Conservation (phyloP, 371 early-diverging fungal genomes). For the Smittium culicis region DNA sequence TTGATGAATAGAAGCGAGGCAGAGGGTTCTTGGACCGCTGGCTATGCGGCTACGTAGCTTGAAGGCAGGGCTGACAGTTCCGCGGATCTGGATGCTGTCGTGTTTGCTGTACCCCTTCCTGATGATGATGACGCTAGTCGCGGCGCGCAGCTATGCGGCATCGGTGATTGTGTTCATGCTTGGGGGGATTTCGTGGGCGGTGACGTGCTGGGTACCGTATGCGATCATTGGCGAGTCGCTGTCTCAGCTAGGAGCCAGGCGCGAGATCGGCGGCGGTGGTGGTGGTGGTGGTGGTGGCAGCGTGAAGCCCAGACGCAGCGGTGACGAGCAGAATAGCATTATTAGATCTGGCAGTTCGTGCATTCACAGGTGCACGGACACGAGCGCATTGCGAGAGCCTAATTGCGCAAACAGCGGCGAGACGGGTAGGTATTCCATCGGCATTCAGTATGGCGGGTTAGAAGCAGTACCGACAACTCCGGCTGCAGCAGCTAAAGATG, state of each 20-base stretch:
- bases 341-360: neutral
- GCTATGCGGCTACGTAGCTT: too few species aligned
- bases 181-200: slow-evolving; percentile 75
- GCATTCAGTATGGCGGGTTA: neutral
- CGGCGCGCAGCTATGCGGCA: slow-evolving; percentile 32
- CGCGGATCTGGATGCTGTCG: slow-evolving; percentile 48
- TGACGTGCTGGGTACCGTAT: slow-evolving; percentile 85
- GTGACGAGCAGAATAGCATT: neutral
- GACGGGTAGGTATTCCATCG: neutral
- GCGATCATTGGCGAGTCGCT: slow-evolving; percentile 52
- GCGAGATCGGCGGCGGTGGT: too few species aligned
- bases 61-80: too few species aligned
- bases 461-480: neutral
- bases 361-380: neutral
- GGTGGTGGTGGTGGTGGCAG: too few species aligned
- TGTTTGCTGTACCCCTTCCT: slow-evolving; percentile 11
- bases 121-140: slow-evolving; percentile 52
- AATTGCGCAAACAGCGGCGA: neutral
- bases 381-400: neutral
- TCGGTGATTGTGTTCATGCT: slow-evolving; percentile 52
- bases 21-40: too few species aligned
- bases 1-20: too few species aligned
- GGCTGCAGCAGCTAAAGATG: neutral
- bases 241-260: neutral
- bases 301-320: neutral